A percentile compares a stretch with the other conserved stretches of the same genome.
Conservation (phyloP, 2,329 filamentous ascomycete species). For the Pseudocercospora eumusae region DNA sequence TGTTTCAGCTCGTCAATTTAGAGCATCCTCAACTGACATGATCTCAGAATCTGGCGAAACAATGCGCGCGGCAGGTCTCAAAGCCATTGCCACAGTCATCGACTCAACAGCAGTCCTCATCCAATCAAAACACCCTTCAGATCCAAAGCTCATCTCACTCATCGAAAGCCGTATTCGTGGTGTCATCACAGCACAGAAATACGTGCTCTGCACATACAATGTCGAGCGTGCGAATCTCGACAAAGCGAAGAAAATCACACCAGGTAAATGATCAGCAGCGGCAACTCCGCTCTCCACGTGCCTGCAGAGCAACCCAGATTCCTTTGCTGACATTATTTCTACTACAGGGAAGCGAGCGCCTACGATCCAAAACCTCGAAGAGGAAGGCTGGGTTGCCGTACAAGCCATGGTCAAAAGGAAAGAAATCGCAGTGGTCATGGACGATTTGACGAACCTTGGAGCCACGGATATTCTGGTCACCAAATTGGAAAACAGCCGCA, state of each 20-base stretch:
- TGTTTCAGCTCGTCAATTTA: neutral
- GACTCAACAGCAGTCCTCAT: slow-evolving; percentile 86
- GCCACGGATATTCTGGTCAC: slow-evolving; percentile 84
- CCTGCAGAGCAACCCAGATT: too few relatives aligned
- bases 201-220: slow-evolving; percentile 96
- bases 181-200: slow-evolving; percentile 93
- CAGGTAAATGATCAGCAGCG: slow-evolving; percentile 39
- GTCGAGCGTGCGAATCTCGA: slow-evolving; percentile 70
- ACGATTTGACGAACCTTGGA: slow-evolving; percentile 72
- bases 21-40: slow-evolving; percentile 2
- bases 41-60: slow-evolving; percentile 90
- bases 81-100: slow-evolving; percentile 90
- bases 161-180: slow-evolving; percentile 86
- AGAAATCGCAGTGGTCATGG: slow-evolving; percentile 82
- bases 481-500: slow-evolving; percentile 78
- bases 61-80: slow-evolving; percentile 92
- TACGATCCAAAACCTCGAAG: slow-evolving; percentile 85
- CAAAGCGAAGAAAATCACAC: slow-evolving; percentile 74
- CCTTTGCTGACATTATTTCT: too few relatives aligned
- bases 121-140: slow-evolving; percentile 80
- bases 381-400: slow-evolving; percentile 91
- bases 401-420: slow-evolving; percentile 91
- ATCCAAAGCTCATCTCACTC: slow-evolving; percentile 76
- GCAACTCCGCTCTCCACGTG: too few relatives aligned
- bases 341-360: slow-evolving; percentile 77